These are phyloP conservation scores for Rhodotorula graminis DNA, from an alignment of 768 basidiomycete genomes.

Conservation along the genomic window DNA sequence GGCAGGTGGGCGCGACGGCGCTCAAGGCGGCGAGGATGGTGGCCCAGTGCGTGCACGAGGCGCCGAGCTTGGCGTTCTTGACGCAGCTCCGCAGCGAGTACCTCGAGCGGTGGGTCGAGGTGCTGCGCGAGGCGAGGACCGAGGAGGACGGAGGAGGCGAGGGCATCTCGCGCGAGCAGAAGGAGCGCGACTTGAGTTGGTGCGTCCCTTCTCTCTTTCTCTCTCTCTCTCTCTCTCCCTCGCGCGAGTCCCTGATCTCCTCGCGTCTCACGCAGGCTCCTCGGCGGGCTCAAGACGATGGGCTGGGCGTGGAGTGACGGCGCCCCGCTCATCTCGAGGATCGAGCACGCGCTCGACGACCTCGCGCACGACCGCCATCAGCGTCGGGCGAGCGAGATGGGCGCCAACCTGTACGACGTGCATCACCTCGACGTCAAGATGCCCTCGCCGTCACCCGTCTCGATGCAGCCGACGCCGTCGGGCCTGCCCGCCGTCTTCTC, in stretches of 20 bases:
- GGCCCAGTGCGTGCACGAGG: conserved; percentile 29
- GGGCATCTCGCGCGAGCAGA: conserved; percentile 23
- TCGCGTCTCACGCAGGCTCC: conserved; percentile 6
- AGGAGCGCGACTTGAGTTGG: conserved; percentile 14
- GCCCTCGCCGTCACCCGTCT: not conserved
- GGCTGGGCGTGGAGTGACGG: conserved; percentile 33
- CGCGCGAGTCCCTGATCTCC: not conserved
- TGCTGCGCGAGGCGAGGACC: conserved; percentile 19
- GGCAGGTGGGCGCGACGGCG: conserved; percentile 7
- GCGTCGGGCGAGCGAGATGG: not conserved
- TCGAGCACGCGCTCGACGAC: conserved; percentile 19
- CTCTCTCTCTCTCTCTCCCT: too few relatives aligned
- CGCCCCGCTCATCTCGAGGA: not conserved
- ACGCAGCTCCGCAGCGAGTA: conserved; percentile 29
- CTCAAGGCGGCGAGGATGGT: conserved; percentile 36
- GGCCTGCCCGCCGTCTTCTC: too few relatives aligned
- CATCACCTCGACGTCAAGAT: too few relatives aligned
- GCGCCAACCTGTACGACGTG: too few relatives aligned
- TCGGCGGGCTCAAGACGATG: conserved; percentile 31
- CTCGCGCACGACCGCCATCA: not conserved
- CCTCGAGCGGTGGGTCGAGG: conserved; percentile 22
- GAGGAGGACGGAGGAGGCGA: conserved; percentile 20
- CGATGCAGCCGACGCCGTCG: not conserved
- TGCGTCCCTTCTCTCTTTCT: not conserved
- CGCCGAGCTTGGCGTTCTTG: conserved; percentile 34